Evolutionary conservation across 192 early-diverging fungal species (phyloP), one percentile per base, ranked within the genome.

Genomic region (Coemansia sp.): DNA sequence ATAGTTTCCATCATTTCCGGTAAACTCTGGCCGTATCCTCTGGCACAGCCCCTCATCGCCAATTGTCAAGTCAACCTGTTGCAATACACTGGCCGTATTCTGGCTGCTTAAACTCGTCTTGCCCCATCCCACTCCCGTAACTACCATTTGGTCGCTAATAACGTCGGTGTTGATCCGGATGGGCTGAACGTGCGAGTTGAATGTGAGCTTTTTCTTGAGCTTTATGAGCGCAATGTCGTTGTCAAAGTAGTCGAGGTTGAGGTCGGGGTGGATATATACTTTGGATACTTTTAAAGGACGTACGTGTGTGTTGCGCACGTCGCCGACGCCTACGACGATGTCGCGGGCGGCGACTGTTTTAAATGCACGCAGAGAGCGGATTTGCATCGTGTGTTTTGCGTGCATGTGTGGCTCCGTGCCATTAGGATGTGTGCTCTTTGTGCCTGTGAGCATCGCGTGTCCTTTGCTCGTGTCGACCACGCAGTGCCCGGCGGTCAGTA

Each of bases 401-500:
- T 52, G 50, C 17, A 51, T 21, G 50, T 22, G 7, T 53, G 9
- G 7, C 39, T 53, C 2, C 3, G 52, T 24, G 22, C 9, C 11
- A 3, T 25, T 12, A 17, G 32, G 17, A 2, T 5, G 8, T 21
- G 7, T 32, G 11, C 3, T 55, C 23, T 22, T 22, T 35, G 54
- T 51, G 8, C 5, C n/a, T 25, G 43, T 5, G 58, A 48, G 56
- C 0, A 79, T 62, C 2, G 17, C 45, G 58, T 79, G 49, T n/a
- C 70, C 76, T 3, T 43, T 39, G 14, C 21, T n/a, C 0, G 60
- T 62, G 54, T 70, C 55, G 11, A 82, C 75, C 2, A 81, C 72
- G 54, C 83, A 84, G 65, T 84, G 83, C 2, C 60, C 83, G 4
- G 83, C 83, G 6, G 83, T 84, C 2, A 84, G 51, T 12, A 84